Evolutionary conservation across 805 yeast genomes (phyloP).

Genomic region (Myxozyma udenii): DNA sequence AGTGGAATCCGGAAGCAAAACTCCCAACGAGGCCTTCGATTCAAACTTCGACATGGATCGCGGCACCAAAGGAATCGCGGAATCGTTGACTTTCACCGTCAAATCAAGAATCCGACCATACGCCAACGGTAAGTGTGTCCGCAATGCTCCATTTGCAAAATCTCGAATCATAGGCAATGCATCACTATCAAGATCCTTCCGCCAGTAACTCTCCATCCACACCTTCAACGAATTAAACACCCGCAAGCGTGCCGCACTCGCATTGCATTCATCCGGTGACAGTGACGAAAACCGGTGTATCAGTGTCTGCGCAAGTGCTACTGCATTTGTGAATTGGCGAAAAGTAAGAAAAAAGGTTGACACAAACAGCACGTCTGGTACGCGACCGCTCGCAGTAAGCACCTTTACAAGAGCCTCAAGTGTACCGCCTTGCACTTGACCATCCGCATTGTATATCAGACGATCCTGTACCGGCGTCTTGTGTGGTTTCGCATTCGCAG

Average conservation of each 20-base stretch:
- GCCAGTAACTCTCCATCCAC: constrained; percentile 92
- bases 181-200: constrained; percentile 22
- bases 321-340: constrained; percentile 66
- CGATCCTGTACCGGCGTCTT: constrained; percentile 21
- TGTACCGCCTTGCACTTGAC: constrained; percentile 79
- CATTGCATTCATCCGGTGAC: constrained; percentile 23
- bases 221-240: constrained; percentile 66
- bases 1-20: constrained; percentile 26
- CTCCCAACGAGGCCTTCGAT: constrained; percentile 17
- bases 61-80: constrained; percentile 20
- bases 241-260: constrained; percentile 22
- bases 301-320: constrained; percentile 57
- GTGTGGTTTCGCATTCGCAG: background rate
- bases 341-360: constrained; percentile 71
- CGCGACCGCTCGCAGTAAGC: constrained; percentile 66
- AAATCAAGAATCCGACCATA: constrained; percentile 18
- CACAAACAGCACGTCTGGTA: constrained; percentile 57
- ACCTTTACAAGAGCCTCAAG: constrained; percentile 73
- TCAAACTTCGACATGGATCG: constrained; percentile 29
- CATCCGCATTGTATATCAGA: constrained; percentile 57
- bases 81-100: constrained; percentile 10
- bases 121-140: constrained; percentile 15
- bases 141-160: constrained; percentile 24
- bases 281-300: constrained; percentile 56
- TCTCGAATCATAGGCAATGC: constrained; percentile 26